A percentile compares a stretch with the other conserved stretches of the same genome.
These are phyloP conservation scores for Termitomyces sp. DNA, from an alignment of 768 basidiomycete genomes.

Conservation along the genomic window DNA sequence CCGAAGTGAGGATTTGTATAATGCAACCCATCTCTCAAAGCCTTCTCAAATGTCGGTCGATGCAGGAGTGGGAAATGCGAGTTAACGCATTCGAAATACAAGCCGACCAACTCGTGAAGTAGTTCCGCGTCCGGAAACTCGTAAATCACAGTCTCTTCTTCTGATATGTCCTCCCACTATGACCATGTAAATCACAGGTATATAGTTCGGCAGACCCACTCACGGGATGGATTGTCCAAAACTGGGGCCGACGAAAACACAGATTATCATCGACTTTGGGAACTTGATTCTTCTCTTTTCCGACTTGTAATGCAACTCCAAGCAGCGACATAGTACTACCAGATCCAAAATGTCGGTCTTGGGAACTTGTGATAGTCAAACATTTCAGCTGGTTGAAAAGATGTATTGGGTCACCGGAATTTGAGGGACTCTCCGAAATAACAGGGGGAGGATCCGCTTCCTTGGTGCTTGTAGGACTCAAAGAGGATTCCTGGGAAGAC, in stretches of 20 bases:
- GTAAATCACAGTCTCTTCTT: slow-evolving; percentile 18
- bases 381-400: slow-evolving; percentile 12
- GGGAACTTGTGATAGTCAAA: slow-evolving; percentile 9
- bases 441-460: background rate
- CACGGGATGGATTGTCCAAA: slow-evolving; percentile 15
- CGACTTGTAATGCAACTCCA: slow-evolving; percentile 14
- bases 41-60: slow-evolving; percentile 54
- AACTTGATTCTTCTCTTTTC: slow-evolving; percentile 6
- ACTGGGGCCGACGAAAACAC: slow-evolving; percentile 8
- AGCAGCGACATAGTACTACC: slow-evolving; percentile 16
- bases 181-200: background rate
- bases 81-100: slow-evolving; percentile 57
- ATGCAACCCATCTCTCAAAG: slow-evolving; percentile 43
- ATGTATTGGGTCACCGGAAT: slow-evolving; percentile 4
- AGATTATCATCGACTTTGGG: background rate
- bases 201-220: background rate
- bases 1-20: slow-evolving; percentile 46
- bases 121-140: slow-evolving; percentile 48
- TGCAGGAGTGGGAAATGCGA: slow-evolving; percentile 59
- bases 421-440: background rate
- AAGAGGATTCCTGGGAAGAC: background rate
- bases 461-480: background rate
- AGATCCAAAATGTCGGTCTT: slow-evolving; percentile 15
- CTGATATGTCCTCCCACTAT: slow-evolving; percentile 33
- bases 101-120: slow-evolving; percentile 39